A percentile compares a stretch with the other conserved stretches of the same genome.
These are phyloP conservation scores for Fusarium tjaetaba DNA, from an alignment of 2,329 filamentous ascomycete genomes.

Conservation along the genomic window DNA sequence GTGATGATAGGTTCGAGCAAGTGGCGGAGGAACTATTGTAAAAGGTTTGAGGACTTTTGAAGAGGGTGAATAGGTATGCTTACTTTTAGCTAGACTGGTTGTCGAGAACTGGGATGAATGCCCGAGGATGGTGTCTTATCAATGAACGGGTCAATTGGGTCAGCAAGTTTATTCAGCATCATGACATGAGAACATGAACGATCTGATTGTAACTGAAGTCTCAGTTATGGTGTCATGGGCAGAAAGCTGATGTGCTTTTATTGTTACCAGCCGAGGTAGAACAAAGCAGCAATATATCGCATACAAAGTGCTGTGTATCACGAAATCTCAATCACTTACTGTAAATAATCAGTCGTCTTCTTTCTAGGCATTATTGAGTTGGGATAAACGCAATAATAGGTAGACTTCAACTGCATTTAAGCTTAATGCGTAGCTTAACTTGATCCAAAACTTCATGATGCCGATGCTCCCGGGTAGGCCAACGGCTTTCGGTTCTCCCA, in stretches of 20 bases:
- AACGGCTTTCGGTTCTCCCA: constrained; percentile 7
- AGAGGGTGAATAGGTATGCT: not conserved
- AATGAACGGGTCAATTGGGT: not conserved
- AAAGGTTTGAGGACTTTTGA: not conserved
- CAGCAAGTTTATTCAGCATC: not conserved
- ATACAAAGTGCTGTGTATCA: not conserved
- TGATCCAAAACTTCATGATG: not conserved
- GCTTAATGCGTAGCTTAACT: constrained; percentile 17
- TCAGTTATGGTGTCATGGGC: not conserved
- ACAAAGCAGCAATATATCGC: not conserved
- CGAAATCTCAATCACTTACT: not conserved
- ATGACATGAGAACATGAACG: not conserved
- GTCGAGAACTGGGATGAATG: not conserved
- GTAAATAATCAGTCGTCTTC: too few species aligned
- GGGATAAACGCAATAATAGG: not conserved
- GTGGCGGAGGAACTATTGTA: constrained; percentile 39
- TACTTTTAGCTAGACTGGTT: not conserved
- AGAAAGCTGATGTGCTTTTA: not conserved
- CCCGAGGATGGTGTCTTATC: not conserved
- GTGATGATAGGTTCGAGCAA: constrained; percentile 26
- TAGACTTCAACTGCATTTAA: not conserved
- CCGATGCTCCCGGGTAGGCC: constrained; percentile 13
- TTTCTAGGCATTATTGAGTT: not conserved
- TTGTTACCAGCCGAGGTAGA: fast-evolving
- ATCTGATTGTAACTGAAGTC: not conserved